Conservation (phyloP, 129 eudicot genomes). For the Calendula officinalis region DNA sequence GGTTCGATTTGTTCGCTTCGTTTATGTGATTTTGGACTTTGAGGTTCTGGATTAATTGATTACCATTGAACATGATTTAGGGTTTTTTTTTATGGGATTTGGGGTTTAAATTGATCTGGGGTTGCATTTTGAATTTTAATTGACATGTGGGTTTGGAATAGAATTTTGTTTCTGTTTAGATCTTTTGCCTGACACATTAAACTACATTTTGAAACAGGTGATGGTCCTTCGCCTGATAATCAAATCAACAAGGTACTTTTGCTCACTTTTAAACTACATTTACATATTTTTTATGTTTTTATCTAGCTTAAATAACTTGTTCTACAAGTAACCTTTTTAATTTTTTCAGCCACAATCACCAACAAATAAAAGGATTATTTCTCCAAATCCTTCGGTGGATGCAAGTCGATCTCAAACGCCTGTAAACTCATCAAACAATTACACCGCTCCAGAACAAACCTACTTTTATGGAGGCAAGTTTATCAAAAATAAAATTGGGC, state of each 20-base stretch:
- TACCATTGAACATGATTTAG: neutral
- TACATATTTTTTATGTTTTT: too few relatives aligned
- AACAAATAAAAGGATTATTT: conserved; percentile 61
- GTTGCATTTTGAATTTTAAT: neutral
- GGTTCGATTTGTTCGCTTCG: neutral
- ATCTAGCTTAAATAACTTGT: neutral
- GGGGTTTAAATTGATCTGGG: conserved; percentile 1
- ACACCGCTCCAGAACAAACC: conserved; percentile 49
- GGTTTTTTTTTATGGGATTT: conserved; percentile 9
- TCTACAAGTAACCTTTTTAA: conserved; percentile 13
- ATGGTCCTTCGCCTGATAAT: too few relatives aligned
- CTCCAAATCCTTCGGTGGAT: conserved; percentile 47
- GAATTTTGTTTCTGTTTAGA: conserved; percentile 4
- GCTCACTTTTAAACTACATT: neutral
- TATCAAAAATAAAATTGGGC: neutral
- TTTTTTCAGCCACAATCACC: conserved; percentile 53
- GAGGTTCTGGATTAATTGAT: neutral
- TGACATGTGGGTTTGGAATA: conserved; percentile 9
- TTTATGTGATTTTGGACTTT: conserved; percentile 3
- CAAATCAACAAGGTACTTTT: neutral
- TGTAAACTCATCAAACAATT: conserved; percentile 34
- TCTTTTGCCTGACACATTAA: conserved; percentile 1
- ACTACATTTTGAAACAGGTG: too few relatives aligned
- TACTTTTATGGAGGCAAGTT: conserved; percentile 65
- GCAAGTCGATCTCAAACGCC: conserved; percentile 49